Evolutionary conservation across 2,329 filamentous ascomycete species (phyloP).

Genomic region (Alternaria ventricosa): DNA sequence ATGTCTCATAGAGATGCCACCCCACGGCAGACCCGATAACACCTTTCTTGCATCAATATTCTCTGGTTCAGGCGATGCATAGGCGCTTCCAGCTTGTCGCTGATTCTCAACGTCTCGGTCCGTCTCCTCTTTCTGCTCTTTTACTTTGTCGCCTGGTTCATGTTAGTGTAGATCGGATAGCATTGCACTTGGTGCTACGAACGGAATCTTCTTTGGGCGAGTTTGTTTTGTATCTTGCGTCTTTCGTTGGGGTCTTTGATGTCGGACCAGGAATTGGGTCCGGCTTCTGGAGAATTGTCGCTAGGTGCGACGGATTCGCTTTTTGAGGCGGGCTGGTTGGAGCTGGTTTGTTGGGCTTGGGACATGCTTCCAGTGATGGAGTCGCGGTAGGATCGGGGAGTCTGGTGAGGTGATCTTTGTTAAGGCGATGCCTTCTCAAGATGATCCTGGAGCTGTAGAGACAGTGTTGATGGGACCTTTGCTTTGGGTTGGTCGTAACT

Average conservation of each 20-base stretch:
- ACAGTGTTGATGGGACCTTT: not conserved
- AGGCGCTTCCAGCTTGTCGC: constrained; percentile 68
- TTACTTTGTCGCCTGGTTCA: constrained; percentile 69
- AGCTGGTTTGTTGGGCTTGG: constrained; percentile 23
- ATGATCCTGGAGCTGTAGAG: not conserved
- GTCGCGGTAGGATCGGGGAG: not conserved
- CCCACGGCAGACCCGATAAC: constrained; percentile 70
- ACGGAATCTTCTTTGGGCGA: constrained; percentile 80
- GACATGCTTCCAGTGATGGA: constrained; percentile 23
- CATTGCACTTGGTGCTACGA: constrained; percentile 52
- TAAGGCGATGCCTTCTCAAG: not conserved
- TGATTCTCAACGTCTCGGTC: constrained; percentile 70
- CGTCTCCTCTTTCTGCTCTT: constrained; percentile 69
- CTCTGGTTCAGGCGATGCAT: constrained; percentile 65
- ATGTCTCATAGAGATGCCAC: constrained; percentile 67
- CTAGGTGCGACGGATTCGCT: constrained; percentile 21
- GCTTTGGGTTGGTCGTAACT: not conserved
- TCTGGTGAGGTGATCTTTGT: not conserved
- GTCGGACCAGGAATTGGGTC: constrained; percentile 70
- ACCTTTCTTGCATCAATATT: constrained; percentile 62
- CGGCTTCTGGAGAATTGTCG: constrained; percentile 24
- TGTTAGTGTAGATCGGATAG: not conserved
- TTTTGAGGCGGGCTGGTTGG: constrained; percentile 22
- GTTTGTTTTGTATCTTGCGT: constrained; percentile 76
- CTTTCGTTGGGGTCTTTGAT: constrained; percentile 74